A percentile compares a stretch with the other conserved stretches of the same genome.
Evolutionary conservation across 352 stramenopile species (phyloP).

Genomic region (Globisporangium canariense): DNA sequence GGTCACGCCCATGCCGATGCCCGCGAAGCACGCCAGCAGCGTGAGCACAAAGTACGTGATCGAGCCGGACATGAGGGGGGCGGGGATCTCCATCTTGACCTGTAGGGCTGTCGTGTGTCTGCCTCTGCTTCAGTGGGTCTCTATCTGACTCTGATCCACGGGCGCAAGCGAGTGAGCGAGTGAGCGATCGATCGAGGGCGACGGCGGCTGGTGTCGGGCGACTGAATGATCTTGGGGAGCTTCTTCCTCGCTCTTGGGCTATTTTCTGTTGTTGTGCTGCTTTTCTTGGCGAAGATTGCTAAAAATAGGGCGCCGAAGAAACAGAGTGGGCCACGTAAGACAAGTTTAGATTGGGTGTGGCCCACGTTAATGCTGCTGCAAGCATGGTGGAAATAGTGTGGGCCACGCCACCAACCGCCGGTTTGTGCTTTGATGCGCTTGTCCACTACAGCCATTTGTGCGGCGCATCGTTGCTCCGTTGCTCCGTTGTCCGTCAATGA

Average conservation of each 20-base stretch:
- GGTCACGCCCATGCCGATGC: slow-evolving; percentile 73
- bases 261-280: background rate
- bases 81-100: slow-evolving; percentile 62
- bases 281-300: background rate
- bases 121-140: background rate
- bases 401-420: too few relatives aligned
- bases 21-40: slow-evolving; percentile 69
- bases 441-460: too few relatives aligned
- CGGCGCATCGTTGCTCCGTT: background rate
- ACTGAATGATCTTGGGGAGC: background rate
- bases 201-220: too few relatives aligned
- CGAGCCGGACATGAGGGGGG: slow-evolving; percentile 73
- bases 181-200: background rate
- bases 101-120: background rate
- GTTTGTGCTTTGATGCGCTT: too few relatives aligned
- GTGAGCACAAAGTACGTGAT: slow-evolving; percentile 89
- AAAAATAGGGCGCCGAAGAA: background rate
- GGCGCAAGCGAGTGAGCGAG: background rate
- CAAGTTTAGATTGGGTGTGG: background rate
- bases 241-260: background rate
- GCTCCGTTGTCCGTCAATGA: background rate
- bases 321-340: background rate
- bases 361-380: background rate
- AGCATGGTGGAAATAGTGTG: too few relatives aligned
- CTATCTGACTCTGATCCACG: background rate